A percentile compares a stretch with the other conserved stretches of the same genome.
These are phyloP conservation scores for Pholiota conissans DNA, from an alignment of 768 basidiomycete species.

Conservation along the genomic window DNA sequence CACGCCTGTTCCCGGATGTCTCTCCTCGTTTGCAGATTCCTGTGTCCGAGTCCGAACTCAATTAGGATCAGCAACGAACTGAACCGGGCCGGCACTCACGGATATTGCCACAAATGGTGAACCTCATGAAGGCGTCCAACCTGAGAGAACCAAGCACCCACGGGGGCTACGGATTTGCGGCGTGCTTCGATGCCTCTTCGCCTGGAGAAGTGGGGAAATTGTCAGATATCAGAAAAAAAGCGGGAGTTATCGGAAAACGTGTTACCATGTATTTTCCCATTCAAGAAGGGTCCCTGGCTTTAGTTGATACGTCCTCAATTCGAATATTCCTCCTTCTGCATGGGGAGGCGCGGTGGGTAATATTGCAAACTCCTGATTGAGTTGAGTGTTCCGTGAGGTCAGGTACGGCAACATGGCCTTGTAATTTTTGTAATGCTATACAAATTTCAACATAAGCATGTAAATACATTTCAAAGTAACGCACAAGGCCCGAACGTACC, in stretches of 20 bases:
- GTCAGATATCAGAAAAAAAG: slow-evolving; percentile 4
- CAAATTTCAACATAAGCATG: slow-evolving; percentile 6
- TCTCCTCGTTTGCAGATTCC: slow-evolving; percentile 78
- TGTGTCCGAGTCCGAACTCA: slow-evolving; percentile 27
- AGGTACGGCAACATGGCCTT: slow-evolving; percentile 77
- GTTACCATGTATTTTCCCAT: slow-evolving; percentile 93
- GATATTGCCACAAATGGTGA: slow-evolving; percentile 98
- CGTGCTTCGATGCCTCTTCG: slow-evolving; percentile 93
- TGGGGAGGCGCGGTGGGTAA: slow-evolving; percentile 89
- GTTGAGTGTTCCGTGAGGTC: slow-evolving; percentile 68
- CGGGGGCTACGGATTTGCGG: slow-evolving; percentile 78
- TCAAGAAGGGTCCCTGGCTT: slow-evolving; percentile 89
- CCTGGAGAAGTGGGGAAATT: slow-evolving; percentile 43
- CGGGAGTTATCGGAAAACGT: not conserved
- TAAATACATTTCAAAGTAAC: not conserved
- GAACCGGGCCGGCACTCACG: slow-evolving; percentile 47
- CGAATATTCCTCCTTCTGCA: slow-evolving; percentile 88
- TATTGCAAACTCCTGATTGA: slow-evolving; percentile 94
- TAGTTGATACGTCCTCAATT: slow-evolving; percentile 85
- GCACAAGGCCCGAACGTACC: slow-evolving; percentile 39
- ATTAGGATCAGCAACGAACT: slow-evolving; percentile 10
- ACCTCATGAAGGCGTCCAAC: slow-evolving; percentile 84
- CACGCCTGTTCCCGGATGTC: slow-evolving; percentile 87
- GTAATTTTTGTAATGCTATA: slow-evolving; percentile 67
- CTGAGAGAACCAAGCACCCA: slow-evolving; percentile 93